A percentile compares a stretch with the other conserved stretches of the same genome.
These are phyloP conservation scores for Pichia exigua DNA, from an alignment of 805 yeast genomes.

Conservation along the genomic window DNA sequence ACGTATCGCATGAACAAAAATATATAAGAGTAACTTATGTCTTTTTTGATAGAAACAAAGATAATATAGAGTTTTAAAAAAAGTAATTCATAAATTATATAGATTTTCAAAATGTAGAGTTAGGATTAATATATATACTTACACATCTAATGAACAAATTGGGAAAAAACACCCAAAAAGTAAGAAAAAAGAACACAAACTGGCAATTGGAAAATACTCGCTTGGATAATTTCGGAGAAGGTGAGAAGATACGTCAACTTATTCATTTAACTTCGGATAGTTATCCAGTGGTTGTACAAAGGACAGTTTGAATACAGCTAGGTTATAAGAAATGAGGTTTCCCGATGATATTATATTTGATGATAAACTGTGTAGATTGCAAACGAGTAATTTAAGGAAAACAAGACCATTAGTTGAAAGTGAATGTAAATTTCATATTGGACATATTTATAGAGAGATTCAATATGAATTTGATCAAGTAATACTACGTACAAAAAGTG, in stretches of 20 bases:
- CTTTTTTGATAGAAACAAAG: neutral
- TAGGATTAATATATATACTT: neutral
- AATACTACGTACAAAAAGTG: neutral
- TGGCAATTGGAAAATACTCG: neutral
- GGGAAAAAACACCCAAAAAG: too few relatives aligned
- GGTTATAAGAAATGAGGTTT: slow-evolving; percentile 1
- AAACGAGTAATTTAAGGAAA: slow-evolving; percentile 6
- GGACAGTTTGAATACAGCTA: too few relatives aligned
- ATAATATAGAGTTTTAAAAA: neutral
- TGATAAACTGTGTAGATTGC: slow-evolving; percentile 5
- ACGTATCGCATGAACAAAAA: neutral
- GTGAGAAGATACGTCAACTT: neutral
- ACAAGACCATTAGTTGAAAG: slow-evolving; percentile 6
- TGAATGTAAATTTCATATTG: slow-evolving; percentile 8
- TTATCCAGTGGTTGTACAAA: neutral
- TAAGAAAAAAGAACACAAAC: neutral
- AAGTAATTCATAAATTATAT: neutral
- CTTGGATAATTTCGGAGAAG: neutral
- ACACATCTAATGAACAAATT: neutral
- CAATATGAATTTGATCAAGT: slow-evolving; percentile 6
- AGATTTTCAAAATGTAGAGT: neutral
- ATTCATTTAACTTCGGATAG: too few relatives aligned
- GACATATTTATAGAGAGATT: slow-evolving; percentile 6
- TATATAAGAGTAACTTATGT: neutral
- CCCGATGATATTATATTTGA: slow-evolving; percentile 1